These are phyloP conservation scores for Ogataea thermomethanolica DNA, from an alignment of 805 yeast species.

Conservation along the genomic window DNA sequence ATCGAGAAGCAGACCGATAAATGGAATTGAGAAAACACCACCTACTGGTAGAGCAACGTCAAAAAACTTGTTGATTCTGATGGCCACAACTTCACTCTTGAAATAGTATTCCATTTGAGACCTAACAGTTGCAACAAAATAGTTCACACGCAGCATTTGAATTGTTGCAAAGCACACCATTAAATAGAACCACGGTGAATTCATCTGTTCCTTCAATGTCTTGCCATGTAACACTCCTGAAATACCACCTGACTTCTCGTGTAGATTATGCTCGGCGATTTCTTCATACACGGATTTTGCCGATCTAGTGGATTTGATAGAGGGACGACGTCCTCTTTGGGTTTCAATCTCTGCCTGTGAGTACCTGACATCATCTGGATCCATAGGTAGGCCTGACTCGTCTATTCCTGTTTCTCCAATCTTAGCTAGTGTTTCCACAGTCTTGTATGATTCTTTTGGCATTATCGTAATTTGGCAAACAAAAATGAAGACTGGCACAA, in stretches of 20 bases:
- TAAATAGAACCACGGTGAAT: slow-evolving; percentile 70
- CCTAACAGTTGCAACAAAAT: slow-evolving; percentile 84
- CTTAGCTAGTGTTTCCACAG: slow-evolving; percentile 63
- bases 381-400: slow-evolving; percentile 59
- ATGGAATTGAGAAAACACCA: slow-evolving; percentile 81
- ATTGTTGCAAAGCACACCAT: slow-evolving; percentile 78
- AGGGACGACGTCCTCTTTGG: slow-evolving; percentile 30
- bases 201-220: slow-evolving; percentile 36
- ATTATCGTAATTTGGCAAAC: slow-evolving; percentile 71
- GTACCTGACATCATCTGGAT: slow-evolving; percentile 41
- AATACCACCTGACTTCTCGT: slow-evolving; percentile 56
- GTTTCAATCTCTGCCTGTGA: slow-evolving; percentile 17
- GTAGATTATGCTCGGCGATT: slow-evolving; percentile 55
- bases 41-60: slow-evolving; percentile 88
- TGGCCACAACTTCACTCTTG: slow-evolving; percentile 48
- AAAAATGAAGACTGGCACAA: slow-evolving; percentile 76
- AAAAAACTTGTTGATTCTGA: slow-evolving; percentile 64
- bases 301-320: slow-evolving; percentile 31
- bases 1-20: slow-evolving; percentile 78
- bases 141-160: slow-evolving; percentile 89
- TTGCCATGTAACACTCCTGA: slow-evolving; percentile 78
- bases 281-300: slow-evolving; percentile 61
- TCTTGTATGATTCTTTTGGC: slow-evolving; percentile 77
- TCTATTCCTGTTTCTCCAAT: slow-evolving; percentile 71
- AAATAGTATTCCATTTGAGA: slow-evolving; percentile 78